phyloP scores from a whole-genome alignment of 768 basidiomycete genomes.

The Boletus insuetus region DNA sequence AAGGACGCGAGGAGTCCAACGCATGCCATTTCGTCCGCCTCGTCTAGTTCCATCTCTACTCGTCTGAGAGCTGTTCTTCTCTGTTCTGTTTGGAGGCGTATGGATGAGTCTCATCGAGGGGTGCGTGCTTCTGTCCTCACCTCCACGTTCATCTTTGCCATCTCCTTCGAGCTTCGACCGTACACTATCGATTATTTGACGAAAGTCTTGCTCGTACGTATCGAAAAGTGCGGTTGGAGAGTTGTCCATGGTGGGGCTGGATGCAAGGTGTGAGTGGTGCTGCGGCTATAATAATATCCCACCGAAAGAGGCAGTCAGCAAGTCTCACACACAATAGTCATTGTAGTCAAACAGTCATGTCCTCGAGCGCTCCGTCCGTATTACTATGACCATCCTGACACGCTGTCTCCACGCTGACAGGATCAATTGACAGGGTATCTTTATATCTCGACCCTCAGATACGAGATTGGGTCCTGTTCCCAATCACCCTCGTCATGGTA shows the following conservation, averaged over 20 bases:
- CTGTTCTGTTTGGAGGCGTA: slow-evolving; percentile 53
- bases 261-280: slow-evolving; percentile 1
- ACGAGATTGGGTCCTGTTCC: slow-evolving; percentile 91
- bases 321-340: slow-evolving; percentile 1
- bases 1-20: background rate
- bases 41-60: slow-evolving; percentile 94
- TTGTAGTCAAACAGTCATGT: slow-evolving; percentile 36
- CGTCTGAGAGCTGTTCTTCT: slow-evolving; percentile 76
- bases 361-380: slow-evolving; percentile 29
- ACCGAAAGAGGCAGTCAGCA: slow-evolving; percentile 26
- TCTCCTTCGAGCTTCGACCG: slow-evolving; percentile 74
- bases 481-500: slow-evolving; percentile 97
- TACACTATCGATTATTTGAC: slow-evolving; percentile 74
- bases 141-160: slow-evolving; percentile 62
- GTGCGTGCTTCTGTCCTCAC: slow-evolving; percentile 40
- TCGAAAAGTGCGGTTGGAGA: slow-evolving; percentile 86
- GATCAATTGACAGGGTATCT: slow-evolving; percentile 36
- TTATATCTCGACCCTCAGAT: slow-evolving; percentile 93
- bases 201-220: slow-evolving; percentile 90
- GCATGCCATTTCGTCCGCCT: slow-evolving; percentile 94
- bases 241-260: slow-evolving; percentile 58
- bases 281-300: slow-evolving; percentile 12
- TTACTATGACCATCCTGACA: slow-evolving; percentile 1
- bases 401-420: slow-evolving; percentile 8
- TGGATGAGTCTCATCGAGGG: background rate